phyloP scores from a whole-genome alignment of 1,139 yeast species.

The Geotrichum bryndzae region DNA sequence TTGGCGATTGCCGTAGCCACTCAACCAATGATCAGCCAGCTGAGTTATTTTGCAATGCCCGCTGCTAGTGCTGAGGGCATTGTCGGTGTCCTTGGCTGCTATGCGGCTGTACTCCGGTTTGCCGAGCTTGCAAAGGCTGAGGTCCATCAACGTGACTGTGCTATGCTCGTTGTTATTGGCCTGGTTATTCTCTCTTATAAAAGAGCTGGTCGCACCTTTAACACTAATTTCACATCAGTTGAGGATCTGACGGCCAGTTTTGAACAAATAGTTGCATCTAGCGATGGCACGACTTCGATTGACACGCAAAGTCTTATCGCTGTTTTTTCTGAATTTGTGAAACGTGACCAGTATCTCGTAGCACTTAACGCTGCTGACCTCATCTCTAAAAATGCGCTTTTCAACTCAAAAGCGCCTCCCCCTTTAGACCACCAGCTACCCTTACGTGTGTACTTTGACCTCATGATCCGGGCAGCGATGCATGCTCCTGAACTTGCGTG shows the following conservation, averaged over 20 bases:
- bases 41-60: constrained; percentile 14
- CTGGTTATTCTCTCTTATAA: not conserved
- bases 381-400: not conserved
- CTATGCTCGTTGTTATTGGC: not conserved
- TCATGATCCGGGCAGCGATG: constrained; percentile 6
- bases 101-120: not conserved
- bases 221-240: not conserved
- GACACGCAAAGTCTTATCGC: not conserved
- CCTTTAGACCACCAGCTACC: not conserved
- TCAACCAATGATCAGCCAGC: constrained; percentile 16
- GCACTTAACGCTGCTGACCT: not conserved
- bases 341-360: not conserved
- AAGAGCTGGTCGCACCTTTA: not conserved
- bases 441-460: constrained; percentile 7
- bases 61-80: constrained; percentile 12
- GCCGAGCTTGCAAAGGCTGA: not conserved
- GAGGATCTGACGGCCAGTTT: not conserved
- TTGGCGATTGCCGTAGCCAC: constrained; percentile 8
- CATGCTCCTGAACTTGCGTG: constrained; percentile 4
- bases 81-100: not conserved
- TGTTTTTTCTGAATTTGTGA: not conserved
- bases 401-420: not conserved
- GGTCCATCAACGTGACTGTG: not conserved
- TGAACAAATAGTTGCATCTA: not conserved
- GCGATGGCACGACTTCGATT: not conserved